These are phyloP conservation scores for Ceratobasidium sp. DNA, from an alignment of 1,284 basidiomycete genomes.

Conservation along the genomic window DNA sequence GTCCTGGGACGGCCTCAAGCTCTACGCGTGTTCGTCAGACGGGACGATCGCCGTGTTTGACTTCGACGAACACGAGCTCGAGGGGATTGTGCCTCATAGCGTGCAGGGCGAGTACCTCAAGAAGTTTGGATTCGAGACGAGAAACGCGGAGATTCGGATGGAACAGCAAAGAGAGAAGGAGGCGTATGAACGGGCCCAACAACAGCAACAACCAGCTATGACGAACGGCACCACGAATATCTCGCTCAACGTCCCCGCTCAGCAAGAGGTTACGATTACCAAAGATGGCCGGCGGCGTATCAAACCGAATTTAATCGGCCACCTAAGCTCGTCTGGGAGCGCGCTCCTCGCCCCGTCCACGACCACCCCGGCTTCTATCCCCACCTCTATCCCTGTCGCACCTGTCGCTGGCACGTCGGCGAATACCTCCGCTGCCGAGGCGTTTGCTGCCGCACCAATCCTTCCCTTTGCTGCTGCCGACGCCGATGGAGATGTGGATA, in stretches of 20 bases:
- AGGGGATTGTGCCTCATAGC: constrained; percentile 82
- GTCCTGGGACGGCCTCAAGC: constrained; percentile 90
- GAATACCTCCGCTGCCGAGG: constrained; percentile 14
- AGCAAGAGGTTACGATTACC: constrained; percentile 41
- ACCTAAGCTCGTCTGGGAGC: constrained; percentile 33
- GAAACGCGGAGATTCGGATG: constrained; percentile 39
- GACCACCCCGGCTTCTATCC: constrained; percentile 2
- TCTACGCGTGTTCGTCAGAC: constrained; percentile 97
- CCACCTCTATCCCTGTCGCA: constrained; percentile 28
- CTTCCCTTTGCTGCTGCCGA: constrained; percentile 38
- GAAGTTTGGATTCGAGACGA: constrained; percentile 77
- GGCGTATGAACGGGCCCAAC: constrained; percentile 22
- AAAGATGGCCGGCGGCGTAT: constrained; percentile 35
- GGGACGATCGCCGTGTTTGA: constrained; percentile 91
- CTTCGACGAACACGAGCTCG: constrained; percentile 85
- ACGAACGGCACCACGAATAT: constrained; percentile 10
- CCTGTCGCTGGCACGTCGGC: neutral
- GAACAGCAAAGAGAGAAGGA: constrained; percentile 38
- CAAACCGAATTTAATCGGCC: constrained; percentile 41
- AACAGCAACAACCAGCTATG: constrained; percentile 11
- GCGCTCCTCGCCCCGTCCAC: constrained; percentile 16
- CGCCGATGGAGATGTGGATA: constrained; percentile 61
- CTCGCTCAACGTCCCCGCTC: constrained; percentile 28
- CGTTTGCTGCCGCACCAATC: constrained; percentile 20
- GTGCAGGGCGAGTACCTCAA: constrained; percentile 83